Evolutionary conservation across 495 filamentous ascomycete species (phyloP), one percentile per base, ranked within the genome.

Genomic region (Penicillium ucsense): DNA sequence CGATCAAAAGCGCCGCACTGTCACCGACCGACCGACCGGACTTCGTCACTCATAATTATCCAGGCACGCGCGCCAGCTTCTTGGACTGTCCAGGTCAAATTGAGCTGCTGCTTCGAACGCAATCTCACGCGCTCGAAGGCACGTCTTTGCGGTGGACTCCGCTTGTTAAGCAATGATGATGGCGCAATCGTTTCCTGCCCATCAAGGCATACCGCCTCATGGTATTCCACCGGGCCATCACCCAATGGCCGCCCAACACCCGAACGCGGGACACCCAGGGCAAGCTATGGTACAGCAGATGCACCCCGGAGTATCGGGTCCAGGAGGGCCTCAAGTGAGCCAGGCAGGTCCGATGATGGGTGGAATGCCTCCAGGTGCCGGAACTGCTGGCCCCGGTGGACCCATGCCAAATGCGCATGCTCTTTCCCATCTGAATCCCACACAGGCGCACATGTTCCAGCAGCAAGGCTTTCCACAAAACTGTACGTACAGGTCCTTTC

Each of bases 241-340:
- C 63, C 85, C 82, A 54, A 86, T 87, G 79, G 75, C 68, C 47
- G 76, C 64, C 62, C 86, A 88, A 60, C 86, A 88, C 57, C 86
- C 84, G 45, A 84, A 70, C 51, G 70, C 53, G 71, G 75, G 49
- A 68, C 72, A 67, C 56, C 75, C 68, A 12, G 70, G 61, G 36
- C 68, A 67, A 56, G 77, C 69, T 27, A 89, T 94, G 74, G 79
- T 81, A 36, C 87, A 85, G 55, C 84, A 84, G 62, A 85, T 84
- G 61, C 88, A 92, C 57, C 84, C 86, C 59, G 86, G 84, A 36
- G 88, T 88, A n/a, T 89, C 88, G 34, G 86, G 78, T 7, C 85
- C 88, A 6, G 83, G 82, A 47, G 81, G 78, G 35, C 79, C 81
- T 41, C 88, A 92, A 55, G 86, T 90, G 33, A 88, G 77, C 57